Conservation (phyloP, 2,329 filamentous ascomycete genomes). For the Cadophora sp. region DNA sequence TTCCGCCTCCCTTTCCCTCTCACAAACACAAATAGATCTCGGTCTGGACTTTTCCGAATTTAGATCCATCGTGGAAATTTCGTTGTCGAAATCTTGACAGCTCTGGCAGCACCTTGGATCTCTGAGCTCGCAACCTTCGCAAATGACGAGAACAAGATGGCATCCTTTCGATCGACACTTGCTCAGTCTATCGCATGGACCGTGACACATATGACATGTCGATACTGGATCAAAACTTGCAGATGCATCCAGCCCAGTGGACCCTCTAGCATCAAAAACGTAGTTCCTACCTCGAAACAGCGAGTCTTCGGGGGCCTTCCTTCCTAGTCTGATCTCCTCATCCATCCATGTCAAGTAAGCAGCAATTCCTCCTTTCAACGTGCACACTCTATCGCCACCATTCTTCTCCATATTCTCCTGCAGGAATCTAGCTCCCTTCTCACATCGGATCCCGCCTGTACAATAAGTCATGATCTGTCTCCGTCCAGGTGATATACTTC, state of each 20-base stretch:
- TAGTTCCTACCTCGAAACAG: conserved; percentile 44
- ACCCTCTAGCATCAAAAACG: conserved; percentile 45
- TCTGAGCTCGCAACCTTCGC: conserved; percentile 37
- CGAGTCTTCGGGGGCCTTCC: conserved; percentile 37
- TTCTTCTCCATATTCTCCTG: conserved; percentile 37
- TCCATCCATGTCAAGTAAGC: conserved; percentile 45
- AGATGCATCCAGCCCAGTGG: conserved; percentile 30
- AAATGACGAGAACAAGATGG: conserved; percentile 44
- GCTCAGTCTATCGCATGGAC: conserved; percentile 37
- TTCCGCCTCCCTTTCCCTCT: conserved; percentile 39
- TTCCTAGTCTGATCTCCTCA: conserved; percentile 40
- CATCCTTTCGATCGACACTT: conserved; percentile 42
- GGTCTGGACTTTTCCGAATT: conserved; percentile 10
- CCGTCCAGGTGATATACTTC: neutral
- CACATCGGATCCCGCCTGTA: conserved; percentile 45
- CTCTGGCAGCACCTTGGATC: conserved; percentile 40
- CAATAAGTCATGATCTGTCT: conserved; percentile 44
- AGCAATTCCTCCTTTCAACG: conserved; percentile 43
- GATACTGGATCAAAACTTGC: conserved; percentile 36
- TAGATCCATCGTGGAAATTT: neutral
- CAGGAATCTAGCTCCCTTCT: conserved; percentile 44
- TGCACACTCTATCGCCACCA: conserved; percentile 38
- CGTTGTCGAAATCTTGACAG: conserved; percentile 36
- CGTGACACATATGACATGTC: conserved; percentile 40
- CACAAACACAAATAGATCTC: conserved; percentile 41